These are phyloP conservation scores for Echria macrotheca DNA, from an alignment of 495 filamentous ascomycete species.

Conservation along the genomic window DNA sequence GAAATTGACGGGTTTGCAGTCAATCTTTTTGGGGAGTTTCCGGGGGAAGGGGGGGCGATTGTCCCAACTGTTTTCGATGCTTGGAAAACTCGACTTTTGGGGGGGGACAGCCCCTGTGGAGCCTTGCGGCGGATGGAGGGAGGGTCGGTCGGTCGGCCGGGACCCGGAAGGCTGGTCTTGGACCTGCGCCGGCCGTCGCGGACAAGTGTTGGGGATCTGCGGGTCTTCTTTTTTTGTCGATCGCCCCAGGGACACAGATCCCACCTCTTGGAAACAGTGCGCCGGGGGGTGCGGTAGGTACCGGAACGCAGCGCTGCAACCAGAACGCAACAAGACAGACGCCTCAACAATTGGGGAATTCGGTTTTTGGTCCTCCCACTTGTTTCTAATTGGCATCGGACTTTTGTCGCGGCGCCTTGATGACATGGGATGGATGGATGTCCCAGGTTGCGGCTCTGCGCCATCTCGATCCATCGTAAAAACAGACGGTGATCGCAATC, in stretches of 20 bases:
- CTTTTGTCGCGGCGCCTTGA: not conserved
- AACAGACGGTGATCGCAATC: no score
- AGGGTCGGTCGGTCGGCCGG: no score
- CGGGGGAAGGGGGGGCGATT: no score
- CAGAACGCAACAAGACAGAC: slow-evolving; percentile 10
- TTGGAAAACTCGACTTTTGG: no score
- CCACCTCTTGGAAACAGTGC: no score
- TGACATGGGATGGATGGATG: not conserved
- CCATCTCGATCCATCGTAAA: not conserved
- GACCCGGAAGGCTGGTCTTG: no score
- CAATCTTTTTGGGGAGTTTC: no score
- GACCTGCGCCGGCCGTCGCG: slow-evolving; percentile 19
- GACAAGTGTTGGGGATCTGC: slow-evolving; percentile 42
- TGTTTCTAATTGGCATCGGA: not conserved
- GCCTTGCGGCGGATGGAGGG: no score
- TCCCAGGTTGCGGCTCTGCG: not conserved
- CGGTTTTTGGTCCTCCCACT: not conserved
- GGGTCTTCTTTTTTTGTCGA: slow-evolving; percentile 25
- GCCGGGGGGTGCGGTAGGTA: slow-evolving; percentile 8
- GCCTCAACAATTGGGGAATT: slow-evolving; percentile 29
- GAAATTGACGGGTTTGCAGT: no score
- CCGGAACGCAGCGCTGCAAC: no score
- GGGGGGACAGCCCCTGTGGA: no score
- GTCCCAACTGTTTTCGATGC: no score
- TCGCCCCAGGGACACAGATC: slow-evolving; percentile 13